phyloP scores from a whole-genome alignment of 2,329 filamentous ascomycete species.

The Colletotrichum paranaense region DNA sequence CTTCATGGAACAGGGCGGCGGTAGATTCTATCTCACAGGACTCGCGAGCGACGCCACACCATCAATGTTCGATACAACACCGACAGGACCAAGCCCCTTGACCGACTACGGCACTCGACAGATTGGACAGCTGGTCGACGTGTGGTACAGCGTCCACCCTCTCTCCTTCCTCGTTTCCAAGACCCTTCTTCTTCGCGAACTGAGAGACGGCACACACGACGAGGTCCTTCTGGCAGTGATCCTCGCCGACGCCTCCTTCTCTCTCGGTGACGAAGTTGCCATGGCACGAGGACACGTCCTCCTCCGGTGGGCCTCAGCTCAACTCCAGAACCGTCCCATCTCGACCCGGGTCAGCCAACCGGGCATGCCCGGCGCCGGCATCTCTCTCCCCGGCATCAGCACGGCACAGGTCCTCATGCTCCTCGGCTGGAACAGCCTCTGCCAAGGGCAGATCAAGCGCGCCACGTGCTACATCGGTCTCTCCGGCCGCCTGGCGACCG shows the following conservation, averaged over 20 bases:
- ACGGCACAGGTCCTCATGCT: constrained; percentile 49
- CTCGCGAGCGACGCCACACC: constrained; percentile 42
- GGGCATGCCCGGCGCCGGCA: constrained; percentile 37
- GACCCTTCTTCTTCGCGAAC: constrained; percentile 50
- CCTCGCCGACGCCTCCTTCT: constrained; percentile 51
- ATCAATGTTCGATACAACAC: constrained; percentile 45
- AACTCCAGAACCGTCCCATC: constrained; percentile 44
- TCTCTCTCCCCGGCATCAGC: constrained; percentile 46
- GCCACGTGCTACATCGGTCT: constrained; percentile 49
- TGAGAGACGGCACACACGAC: constrained; percentile 52
- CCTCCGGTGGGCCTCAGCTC: constrained; percentile 47
- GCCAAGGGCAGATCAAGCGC: constrained; percentile 44
- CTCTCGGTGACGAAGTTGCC: constrained; percentile 35
- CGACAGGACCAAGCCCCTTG: constrained; percentile 41
- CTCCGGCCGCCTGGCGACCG: constrained; percentile 44
- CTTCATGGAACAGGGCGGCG: constrained; percentile 42
- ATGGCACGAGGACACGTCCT: constrained; percentile 32
- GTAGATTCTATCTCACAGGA: constrained; percentile 43
- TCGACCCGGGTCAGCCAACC: constrained; percentile 36
- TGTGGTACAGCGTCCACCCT: constrained; percentile 54
- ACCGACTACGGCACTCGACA: constrained; percentile 45
- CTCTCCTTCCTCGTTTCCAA: constrained; percentile 54
- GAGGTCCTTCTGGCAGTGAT: constrained; percentile 52
- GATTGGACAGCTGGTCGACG: constrained; percentile 50
- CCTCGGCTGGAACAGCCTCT: constrained; percentile 51